Evolutionary conservation across 352 stramenopile species (phyloP), one percentile per base, ranked within the genome.

Genomic region (Phytophthora gonapodyides): DNA sequence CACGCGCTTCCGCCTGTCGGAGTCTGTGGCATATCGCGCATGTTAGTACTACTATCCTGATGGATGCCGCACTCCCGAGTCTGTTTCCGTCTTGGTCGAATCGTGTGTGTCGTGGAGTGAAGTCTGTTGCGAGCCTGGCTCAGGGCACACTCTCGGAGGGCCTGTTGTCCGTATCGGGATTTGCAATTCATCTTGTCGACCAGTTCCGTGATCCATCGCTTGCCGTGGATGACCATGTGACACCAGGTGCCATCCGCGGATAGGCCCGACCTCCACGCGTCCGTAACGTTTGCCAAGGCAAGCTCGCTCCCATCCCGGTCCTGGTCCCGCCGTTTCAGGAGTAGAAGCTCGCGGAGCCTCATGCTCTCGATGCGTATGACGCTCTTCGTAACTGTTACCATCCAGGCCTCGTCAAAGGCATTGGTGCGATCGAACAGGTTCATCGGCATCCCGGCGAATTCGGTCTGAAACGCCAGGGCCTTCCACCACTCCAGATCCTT

Each of bases 121-220:
- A 58, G 24, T 10, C 38, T 31, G 30, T 58, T 38, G 3, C 40
- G 38, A 49, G 50, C 50, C 38, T 58, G 50, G 50, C 27, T 58
- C 50, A 58, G 16, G 17, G 50, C 27, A 40, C 50, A 47, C 7
- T 48, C 34, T 2, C 38, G 24, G 9, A 58, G 7, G 11, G 16
- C 9, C 16, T 48, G 16, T 31, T 58, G 37, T 8, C 38, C 38
- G 7, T 48, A 12, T n/a, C 2, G 11, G 8, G 38, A 58, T 1
- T 19, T 38, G 16, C 37, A 58, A 13, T 30, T 49, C 46, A 34
- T 53, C 46, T 42, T 42, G 46, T 27, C 10, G 11, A 53, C 3
- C 12, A 42, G 1, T 13, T 17, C 16, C 4, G 31, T 42, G 11
- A 42, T 43, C 46, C 46, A 53, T 12, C 46, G 5, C 0, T n/a